Evolutionary conservation across 768 basidiomycete species (phyloP).

Genomic region (Lyophyllum semitale): DNA sequence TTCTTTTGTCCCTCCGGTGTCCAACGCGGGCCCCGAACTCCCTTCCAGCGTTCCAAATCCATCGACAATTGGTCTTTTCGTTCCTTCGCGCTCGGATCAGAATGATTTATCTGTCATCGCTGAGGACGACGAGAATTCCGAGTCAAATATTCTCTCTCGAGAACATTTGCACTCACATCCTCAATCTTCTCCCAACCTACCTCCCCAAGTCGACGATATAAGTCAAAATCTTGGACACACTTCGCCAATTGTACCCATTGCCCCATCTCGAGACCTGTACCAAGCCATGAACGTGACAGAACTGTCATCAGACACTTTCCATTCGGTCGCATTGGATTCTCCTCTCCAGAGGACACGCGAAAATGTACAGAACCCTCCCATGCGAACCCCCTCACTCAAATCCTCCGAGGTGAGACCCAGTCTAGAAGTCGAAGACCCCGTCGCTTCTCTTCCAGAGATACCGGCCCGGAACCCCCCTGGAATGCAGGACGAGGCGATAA

Average conservation of each 20-base stretch:
- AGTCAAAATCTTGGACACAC: not conserved
- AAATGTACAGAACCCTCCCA: not conserved
- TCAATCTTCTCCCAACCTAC: not conserved
- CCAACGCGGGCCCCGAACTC: not conserved
- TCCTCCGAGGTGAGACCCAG: not conserved
- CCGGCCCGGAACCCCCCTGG: constrained; percentile 9
- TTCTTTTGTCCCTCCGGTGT: not conserved
- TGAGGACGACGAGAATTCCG: constrained; percentile 66
- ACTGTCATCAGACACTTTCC: constrained; percentile 39
- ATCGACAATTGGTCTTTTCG: not conserved
- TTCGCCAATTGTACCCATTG: not conserved
- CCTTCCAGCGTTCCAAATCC: not conserved
- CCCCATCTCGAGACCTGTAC: not conserved
- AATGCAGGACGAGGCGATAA: constrained; percentile 1
- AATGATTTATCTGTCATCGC: constrained; percentile 69
- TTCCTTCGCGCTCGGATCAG: constrained; percentile 22
- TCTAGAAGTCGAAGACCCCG: not conserved
- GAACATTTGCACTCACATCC: not conserved
- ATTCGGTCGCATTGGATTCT: constrained; percentile 41
- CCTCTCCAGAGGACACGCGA: constrained; percentile 16
- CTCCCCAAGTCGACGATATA: not conserved
- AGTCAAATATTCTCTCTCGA: constrained; percentile 31
- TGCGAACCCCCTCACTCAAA: constrained; percentile 1
- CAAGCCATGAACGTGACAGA: constrained; percentile 16
- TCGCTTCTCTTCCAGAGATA: constrained; percentile 10